Conservation (phyloP, 2,329 filamentous ascomycete genomes). For the Paracorniculantispora psalliotae region DNA sequence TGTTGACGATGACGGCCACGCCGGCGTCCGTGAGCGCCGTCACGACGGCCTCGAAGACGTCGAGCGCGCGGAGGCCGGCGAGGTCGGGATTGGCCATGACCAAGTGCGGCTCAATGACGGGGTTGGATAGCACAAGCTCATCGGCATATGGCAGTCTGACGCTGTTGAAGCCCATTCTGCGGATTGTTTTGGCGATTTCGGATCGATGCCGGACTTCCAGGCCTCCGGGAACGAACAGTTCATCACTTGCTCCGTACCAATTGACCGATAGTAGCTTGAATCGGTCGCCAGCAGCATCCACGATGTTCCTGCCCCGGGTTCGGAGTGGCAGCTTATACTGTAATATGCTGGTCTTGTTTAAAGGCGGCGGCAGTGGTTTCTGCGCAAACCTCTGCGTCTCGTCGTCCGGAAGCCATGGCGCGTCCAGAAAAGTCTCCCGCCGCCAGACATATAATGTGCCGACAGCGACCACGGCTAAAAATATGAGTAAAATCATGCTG, state of each 20-base stretch:
- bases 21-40: slow-evolving; percentile 56
- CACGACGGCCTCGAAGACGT: slow-evolving; percentile 56
- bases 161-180: slow-evolving; percentile 62
- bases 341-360: slow-evolving; percentile 37
- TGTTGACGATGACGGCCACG: slow-evolving; percentile 62
- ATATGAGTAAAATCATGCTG: neutral
- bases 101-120: slow-evolving; percentile 42
- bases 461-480: neutral
- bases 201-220: slow-evolving; percentile 58
- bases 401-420: slow-evolving; percentile 47
- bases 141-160: slow-evolving; percentile 65
- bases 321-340: slow-evolving; percentile 53
- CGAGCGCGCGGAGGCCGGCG: slow-evolving; percentile 50
- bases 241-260: slow-evolving; percentile 67
- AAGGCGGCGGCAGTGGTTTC: slow-evolving; percentile 42
- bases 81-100: slow-evolving; percentile 58
- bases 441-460: slow-evolving; percentile 36
- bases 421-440: slow-evolving; percentile 38
- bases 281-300: slow-evolving; percentile 51
- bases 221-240: slow-evolving; percentile 59
- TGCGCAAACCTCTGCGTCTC: slow-evolving; percentile 43
- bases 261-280: slow-evolving; percentile 62
- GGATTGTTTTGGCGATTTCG: slow-evolving; percentile 56
- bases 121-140: slow-evolving; percentile 60
- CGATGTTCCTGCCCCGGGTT: slow-evolving; percentile 54